phyloP scores from a whole-genome alignment of 2,329 filamentous ascomycete genomes.

The Aspergillus awamori region DNA sequence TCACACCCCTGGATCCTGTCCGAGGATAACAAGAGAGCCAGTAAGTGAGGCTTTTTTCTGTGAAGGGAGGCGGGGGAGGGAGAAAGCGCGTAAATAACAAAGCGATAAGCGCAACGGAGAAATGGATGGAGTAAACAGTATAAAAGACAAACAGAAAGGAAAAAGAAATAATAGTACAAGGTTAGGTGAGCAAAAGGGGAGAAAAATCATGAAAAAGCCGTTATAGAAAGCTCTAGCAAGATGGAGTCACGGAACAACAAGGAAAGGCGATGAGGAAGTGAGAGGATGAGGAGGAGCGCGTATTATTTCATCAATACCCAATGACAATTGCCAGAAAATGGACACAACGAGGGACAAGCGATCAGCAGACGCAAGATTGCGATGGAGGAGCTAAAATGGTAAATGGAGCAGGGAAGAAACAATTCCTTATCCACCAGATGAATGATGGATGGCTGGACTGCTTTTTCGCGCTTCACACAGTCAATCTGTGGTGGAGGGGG shows the following conservation, averaged over 20 bases:
- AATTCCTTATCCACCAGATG: background rate
- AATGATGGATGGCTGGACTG: background rate
- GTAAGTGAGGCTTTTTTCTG: background rate
- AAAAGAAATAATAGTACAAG: conserved; percentile 10
- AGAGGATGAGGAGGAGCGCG: background rate
- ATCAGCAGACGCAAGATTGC: conserved; percentile 3
- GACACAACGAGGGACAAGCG: background rate
- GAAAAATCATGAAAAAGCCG: conserved; percentile 10
- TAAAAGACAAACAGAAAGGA: background rate
- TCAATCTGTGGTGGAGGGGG: background rate
- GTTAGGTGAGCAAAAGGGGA: conserved; percentile 6
- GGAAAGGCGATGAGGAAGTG: background rate
- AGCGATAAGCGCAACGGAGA: background rate
- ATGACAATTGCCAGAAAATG: background rate
- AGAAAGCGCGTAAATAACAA: background rate
- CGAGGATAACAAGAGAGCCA: background rate
- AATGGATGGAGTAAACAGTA: background rate
- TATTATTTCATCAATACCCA: conserved; percentile 9
- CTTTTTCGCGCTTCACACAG: too few relatives aligned
- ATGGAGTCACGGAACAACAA: background rate
- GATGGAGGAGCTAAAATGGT: background rate
- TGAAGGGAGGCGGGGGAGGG: too few relatives aligned
- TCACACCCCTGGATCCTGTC: background rate
- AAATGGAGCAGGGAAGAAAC: background rate
- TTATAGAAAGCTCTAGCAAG: conserved; percentile 4